A percentile compares a stretch with the other conserved stretches of the same genome.
phyloP scores from a whole-genome alignment of 208 protist genomes.

The Leishmania gerbilli region DNA sequence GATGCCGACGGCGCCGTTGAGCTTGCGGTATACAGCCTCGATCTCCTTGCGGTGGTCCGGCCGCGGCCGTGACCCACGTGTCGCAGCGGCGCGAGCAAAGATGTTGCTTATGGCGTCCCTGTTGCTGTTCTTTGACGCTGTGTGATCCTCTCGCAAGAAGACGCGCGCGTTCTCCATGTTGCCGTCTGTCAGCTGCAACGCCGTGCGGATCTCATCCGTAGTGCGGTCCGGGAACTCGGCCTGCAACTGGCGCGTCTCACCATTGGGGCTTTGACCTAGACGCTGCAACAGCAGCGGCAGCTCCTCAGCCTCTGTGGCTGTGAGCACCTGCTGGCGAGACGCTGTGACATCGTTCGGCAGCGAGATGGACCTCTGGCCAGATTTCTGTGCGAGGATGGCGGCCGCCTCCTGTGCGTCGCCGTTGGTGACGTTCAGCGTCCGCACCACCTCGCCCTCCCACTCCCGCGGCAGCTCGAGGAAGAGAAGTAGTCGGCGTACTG shows the following conservation, averaged over 20 bases:
- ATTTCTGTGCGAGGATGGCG: constrained; percentile 34
- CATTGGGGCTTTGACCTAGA: constrained; percentile 3
- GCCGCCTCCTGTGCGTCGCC: constrained; percentile 63
- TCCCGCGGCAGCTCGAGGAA: constrained; percentile 49
- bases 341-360: constrained; percentile 8
- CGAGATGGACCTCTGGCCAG: constrained; percentile 13
- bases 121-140: constrained; percentile 9
- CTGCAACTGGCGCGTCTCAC: constrained; percentile 3
- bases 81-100: constrained; percentile 28
- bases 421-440: constrained; percentile 61
- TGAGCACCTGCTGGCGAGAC: constrained; percentile 16
- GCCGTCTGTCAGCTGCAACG: constrained; percentile 41
- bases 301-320: constrained; percentile 12
- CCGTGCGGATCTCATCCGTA: constrained; percentile 30
- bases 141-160: constrained; percentile 29
- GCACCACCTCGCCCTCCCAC: constrained; percentile 61
- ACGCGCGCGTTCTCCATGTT: constrained; percentile 35
- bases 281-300: constrained; percentile 12
- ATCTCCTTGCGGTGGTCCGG: constrained; percentile 1
- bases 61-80: constrained; percentile 16
- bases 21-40: constrained; percentile 36
- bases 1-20: constrained; percentile 34
- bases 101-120: constrained; percentile 31
- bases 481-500: constrained; percentile 55
- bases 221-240: constrained; percentile 42